Conservation (phyloP, 2,329 filamentous ascomycete genomes). For the Microcyclospora pomicola region DNA sequence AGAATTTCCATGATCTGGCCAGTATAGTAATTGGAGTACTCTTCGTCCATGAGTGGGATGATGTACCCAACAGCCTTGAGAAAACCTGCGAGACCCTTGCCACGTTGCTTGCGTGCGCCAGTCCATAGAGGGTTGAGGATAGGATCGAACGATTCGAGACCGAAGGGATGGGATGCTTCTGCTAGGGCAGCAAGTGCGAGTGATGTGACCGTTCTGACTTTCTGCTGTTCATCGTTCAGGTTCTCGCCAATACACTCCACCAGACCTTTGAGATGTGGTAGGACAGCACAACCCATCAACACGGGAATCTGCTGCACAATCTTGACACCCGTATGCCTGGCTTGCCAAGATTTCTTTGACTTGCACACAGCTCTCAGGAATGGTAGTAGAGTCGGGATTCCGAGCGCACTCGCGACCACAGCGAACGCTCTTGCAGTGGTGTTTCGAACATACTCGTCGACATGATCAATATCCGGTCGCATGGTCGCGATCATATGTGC, state of each 20-base stretch:
- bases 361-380: slow-evolving; percentile 92
- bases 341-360: slow-evolving; percentile 99
- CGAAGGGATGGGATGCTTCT: slow-evolving; percentile 92
- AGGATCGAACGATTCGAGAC: slow-evolving; percentile 97
- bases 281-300: slow-evolving; percentile 90
- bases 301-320: slow-evolving; percentile 99
- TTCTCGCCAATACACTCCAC: slow-evolving; percentile 95
- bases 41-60: slow-evolving; percentile 97
- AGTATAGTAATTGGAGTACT: slow-evolving; percentile 98
- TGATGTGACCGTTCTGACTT: slow-evolving; percentile 91
- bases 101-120: slow-evolving; percentile 86
- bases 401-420: slow-evolving; percentile 88
- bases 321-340: slow-evolving; percentile 93
- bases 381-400: slow-evolving; percentile 85
- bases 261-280: slow-evolving; percentile 87
- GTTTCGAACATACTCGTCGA: slow-evolving; percentile 96
- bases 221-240: slow-evolving; percentile 93
- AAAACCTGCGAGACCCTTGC: slow-evolving; percentile 89
- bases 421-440: slow-evolving; percentile 95
- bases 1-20: slow-evolving; percentile 98
- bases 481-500: slow-evolving; percentile 99
- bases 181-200: slow-evolving; percentile 88
- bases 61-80: slow-evolving; percentile 96
- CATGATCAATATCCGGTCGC: slow-evolving; percentile 96
- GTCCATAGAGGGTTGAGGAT: slow-evolving; percentile 97